Evolutionary conservation across 176 grass and related monocot genomes (phyloP), one percentile per base, ranked within the genome.

Genomic region (Pontederia paniculata): DNA sequence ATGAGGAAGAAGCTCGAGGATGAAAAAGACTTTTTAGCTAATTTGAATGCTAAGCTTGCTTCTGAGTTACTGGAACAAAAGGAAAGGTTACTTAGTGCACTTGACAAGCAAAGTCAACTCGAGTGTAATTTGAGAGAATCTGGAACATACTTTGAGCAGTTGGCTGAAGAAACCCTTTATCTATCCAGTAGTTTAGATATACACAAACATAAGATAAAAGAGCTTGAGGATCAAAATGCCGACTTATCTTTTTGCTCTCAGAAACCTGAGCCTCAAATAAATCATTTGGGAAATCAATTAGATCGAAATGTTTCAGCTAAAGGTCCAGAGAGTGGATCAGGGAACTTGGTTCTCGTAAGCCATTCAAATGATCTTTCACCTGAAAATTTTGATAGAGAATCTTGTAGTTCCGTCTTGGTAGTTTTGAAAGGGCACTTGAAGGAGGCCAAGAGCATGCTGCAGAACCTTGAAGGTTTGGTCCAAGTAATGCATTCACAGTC

Each of bases 401-500:
- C 66, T 48, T 77, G 76, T 45, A 81, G 58, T 58, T 55, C 22
- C 68, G 63, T 76, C 73, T 76, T 83, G 44, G 70, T 45, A 48
- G 70, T 73, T 48, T 58, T 97, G 65, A 87, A 79, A 63, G 22
- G 70, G 52, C 86, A 83, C 52, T 43, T 97, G 46, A 71, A 81
- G 42, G 56, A 81, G 54, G 76, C 85, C 8, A 84, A 84, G 70
- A 52, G 41, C 70, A 79, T 87, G 73, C 71, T 97, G 53, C 57
- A 57, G 60, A 78, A 87, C 45, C 81, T 97, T 74, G 75, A 83
- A 77, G 84, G 66, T 55, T 82, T 84, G 67, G 50, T 97, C 44
- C 71, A 97, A 65, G 77, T 68, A 58, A 55, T 90, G 70, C 78
- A 73, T 17, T 86, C 59, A 62, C 67, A 73, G 55, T 79, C 83